These are phyloP conservation scores for Mucor plumbeus DNA, from an alignment of 371 early-diverging fungal species.

Conservation along the genomic window DNA sequence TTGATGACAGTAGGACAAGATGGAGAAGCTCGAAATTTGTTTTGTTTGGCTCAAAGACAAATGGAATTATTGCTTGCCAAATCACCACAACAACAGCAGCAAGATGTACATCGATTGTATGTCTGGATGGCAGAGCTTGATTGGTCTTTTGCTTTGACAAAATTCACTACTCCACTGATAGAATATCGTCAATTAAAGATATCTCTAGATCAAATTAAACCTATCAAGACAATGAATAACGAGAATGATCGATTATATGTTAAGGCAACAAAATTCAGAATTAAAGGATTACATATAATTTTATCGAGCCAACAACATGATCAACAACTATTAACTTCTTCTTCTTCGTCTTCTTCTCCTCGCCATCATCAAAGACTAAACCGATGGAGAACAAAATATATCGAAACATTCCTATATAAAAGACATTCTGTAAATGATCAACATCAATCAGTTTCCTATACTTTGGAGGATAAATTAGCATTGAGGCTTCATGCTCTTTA, in stretches of 20 bases:
- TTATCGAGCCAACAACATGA: background rate
- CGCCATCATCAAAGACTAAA: slow-evolving; percentile 1
- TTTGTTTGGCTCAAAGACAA: slow-evolving; percentile 31
- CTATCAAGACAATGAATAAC: background rate
- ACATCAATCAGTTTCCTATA: background rate
- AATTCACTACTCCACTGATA: slow-evolving; percentile 22
- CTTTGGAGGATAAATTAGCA: slow-evolving; percentile 7
- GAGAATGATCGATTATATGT: background rate
- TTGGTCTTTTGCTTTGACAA: slow-evolving; percentile 19
- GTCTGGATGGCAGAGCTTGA: slow-evolving; percentile 31
- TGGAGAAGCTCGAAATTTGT: slow-evolving; percentile 23
- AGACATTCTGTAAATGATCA: background rate
- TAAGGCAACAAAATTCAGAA: slow-evolving; percentile 12
- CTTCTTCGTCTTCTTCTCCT: no score
- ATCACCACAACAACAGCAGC: background rate
- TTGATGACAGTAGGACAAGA: slow-evolving; percentile 17
- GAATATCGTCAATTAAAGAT: background rate
- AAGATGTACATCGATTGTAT: slow-evolving; percentile 17
- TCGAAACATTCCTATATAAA: slow-evolving; percentile 9
- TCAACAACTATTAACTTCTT: background rate
- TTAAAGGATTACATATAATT: slow-evolving; percentile 9
- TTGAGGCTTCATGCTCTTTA: slow-evolving; percentile 32
- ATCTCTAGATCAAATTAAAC: background rate
- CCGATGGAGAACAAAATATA: slow-evolving; percentile 14
- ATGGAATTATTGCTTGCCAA: slow-evolving; percentile 2